These are phyloP conservation scores for Fomitiporia mediterranea DNA, from an alignment of 1,284 basidiomycete species.

Conservation along the genomic window DNA sequence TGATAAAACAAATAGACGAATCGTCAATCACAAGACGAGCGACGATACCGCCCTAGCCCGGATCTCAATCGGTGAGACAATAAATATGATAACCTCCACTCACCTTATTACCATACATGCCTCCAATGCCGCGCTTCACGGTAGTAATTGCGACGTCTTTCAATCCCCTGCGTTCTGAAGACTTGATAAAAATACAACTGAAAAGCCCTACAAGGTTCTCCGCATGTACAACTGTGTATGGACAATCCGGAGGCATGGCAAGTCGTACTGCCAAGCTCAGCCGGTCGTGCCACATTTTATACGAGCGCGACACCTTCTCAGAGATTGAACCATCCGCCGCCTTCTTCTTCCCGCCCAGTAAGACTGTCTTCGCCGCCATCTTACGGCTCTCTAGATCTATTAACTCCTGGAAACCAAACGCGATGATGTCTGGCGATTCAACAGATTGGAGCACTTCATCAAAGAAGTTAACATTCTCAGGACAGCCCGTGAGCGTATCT, in stretches of 20 bases:
- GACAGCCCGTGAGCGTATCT: constrained; percentile 56
- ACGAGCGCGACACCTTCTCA: constrained; percentile 78
- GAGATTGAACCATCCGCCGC: constrained; percentile 39
- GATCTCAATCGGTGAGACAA: constrained; percentile 9
- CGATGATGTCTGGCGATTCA: constrained; percentile 81
- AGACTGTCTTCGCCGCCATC: constrained; percentile 85
- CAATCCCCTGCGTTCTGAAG: constrained; percentile 51
- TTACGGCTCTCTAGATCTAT: constrained; percentile 91
- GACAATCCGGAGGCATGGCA: constrained; percentile 60
- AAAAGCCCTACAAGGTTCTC: constrained; percentile 92
- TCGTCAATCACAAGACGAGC: constrained; percentile 89
- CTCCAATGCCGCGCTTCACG: constrained; percentile 89
- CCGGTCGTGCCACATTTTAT: constrained; percentile 84
- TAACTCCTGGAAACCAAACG: constrained; percentile 94
- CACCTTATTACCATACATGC: constrained; percentile 94
- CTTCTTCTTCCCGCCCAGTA: constrained; percentile 59
- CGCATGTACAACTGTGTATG: constrained; percentile 78
- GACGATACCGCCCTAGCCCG: constrained; percentile 82
- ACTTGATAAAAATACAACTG: constrained; percentile 82
- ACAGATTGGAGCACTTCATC: constrained; percentile 65
- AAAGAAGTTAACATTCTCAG: constrained; percentile 70
- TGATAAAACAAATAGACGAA: constrained; percentile 90
- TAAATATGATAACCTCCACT: constrained; percentile 21
- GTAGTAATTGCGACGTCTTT: constrained; percentile 73
- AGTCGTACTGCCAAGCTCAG: constrained; percentile 69